Percentiles rank a stretch among this genome's conserved stretches.
phyloP scores from a whole-genome alignment of 768 basidiomycete species.

The Terana coerulea region DNA sequence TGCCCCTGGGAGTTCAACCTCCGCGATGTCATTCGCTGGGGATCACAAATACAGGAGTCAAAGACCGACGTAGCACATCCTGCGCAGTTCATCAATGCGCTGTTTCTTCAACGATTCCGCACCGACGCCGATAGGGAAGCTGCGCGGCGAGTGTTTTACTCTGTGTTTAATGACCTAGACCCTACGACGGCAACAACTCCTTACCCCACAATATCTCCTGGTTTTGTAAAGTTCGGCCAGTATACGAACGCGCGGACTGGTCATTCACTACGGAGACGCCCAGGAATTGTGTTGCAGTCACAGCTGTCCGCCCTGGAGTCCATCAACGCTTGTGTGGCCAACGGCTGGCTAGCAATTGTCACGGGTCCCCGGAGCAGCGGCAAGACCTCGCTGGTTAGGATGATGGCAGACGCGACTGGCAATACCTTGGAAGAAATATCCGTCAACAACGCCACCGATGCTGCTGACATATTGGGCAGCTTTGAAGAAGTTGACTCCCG shows the following conservation, averaged over 20 bases:
- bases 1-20: constrained; percentile 98
- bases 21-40: constrained; percentile 91
- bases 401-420: constrained; percentile 70
- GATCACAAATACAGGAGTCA: constrained; percentile 43
- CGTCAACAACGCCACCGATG: constrained; percentile 85
- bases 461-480: constrained; percentile 89
- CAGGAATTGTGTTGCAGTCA: constrained; percentile 52
- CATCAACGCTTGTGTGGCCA: constrained; percentile 63
- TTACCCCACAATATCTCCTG: constrained; percentile 34
- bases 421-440: constrained; percentile 65
- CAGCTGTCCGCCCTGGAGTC: constrained; percentile 71
- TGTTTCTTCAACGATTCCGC: constrained; percentile 89
- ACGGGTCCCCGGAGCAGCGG: constrained; percentile 72
- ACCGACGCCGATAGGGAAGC: constrained; percentile 56
- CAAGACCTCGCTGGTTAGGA: constrained; percentile 72
- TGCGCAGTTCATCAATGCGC: constrained; percentile 55
- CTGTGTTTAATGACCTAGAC: constrained; percentile 37
- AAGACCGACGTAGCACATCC: constrained; percentile 41
- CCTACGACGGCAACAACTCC: constrained; percentile 27
- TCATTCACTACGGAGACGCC: constrained; percentile 32
- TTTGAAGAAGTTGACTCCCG: constrained; percentile 84
- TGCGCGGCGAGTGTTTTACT: constrained; percentile 51
- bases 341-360: constrained; percentile 87
- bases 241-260: constrained; percentile 37
- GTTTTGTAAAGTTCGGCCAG: constrained; percentile 64